A percentile compares a stretch with the other conserved stretches of the same genome.
These are phyloP conservation scores for Blumeriella jaapii DNA, from an alignment of 2,329 filamentous ascomycete genomes.

Conservation along the genomic window DNA sequence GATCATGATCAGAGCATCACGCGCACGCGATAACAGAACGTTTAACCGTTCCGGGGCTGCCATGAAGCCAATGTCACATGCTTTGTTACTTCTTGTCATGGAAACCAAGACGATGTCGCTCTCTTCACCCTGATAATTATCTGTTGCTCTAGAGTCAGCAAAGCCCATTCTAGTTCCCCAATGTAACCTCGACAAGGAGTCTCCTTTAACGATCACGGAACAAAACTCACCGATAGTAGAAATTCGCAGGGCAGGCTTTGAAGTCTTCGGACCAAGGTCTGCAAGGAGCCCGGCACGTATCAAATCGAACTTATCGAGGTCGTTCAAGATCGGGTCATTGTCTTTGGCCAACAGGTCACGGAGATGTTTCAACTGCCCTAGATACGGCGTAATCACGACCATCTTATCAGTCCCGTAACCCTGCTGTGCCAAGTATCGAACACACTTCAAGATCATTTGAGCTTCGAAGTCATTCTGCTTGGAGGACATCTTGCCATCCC, in stretches of 20 bases:
- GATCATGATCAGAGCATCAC: constrained; percentile 54
- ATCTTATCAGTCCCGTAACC: constrained; percentile 55
- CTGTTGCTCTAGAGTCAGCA: constrained; percentile 29
- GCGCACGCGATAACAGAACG: constrained; percentile 56
- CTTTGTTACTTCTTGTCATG: constrained; percentile 53
- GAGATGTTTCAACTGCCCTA: constrained; percentile 54
- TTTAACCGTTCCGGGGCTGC: constrained; percentile 53
- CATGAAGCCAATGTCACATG: constrained; percentile 61
- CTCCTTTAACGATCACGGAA: too few species aligned
- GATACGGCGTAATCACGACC: constrained; percentile 60
- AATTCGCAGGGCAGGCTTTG: constrained; percentile 43
- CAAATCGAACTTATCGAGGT: constrained; percentile 54
- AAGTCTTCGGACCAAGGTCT: constrained; percentile 36
- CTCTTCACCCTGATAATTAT: constrained; percentile 73
- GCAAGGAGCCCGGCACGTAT: constrained; percentile 50
- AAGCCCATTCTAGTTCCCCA: too few species aligned
- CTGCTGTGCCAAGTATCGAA: constrained; percentile 59
- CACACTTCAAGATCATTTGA: constrained; percentile 50
- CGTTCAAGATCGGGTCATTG: constrained; percentile 55
- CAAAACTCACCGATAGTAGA: constrained; percentile 63
- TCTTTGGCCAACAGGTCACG: constrained; percentile 39
- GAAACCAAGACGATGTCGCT: constrained; percentile 60
- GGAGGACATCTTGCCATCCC: constrained; percentile 38
- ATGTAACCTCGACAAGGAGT: too few species aligned
- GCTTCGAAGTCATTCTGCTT: constrained; percentile 57